Evolutionary conservation across 2,329 filamentous ascomycete species (phyloP).

Genomic region (Sporothrix mexicana): DNA sequence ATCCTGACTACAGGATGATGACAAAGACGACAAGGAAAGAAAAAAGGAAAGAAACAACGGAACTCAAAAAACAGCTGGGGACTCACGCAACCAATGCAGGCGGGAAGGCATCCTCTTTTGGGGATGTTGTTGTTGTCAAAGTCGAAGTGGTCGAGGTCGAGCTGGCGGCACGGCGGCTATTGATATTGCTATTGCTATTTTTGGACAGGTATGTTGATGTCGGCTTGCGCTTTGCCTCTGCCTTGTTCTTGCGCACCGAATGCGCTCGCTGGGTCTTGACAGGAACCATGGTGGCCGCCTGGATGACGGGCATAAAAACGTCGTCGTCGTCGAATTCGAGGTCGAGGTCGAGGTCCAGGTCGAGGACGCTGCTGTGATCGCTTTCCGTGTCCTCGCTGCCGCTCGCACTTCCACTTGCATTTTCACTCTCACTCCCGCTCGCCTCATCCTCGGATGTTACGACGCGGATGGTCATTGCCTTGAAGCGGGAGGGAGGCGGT

Average conservation of each 20-base stretch:
- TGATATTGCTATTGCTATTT: too few species aligned
- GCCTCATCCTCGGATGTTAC: conserved; percentile 20
- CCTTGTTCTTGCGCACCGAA: not conserved
- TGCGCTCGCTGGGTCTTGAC: conserved; percentile 12
- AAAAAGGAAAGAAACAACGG: not conserved
- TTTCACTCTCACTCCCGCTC: not conserved
- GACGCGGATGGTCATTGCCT: conserved; percentile 19
- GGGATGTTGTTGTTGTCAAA: not conserved
- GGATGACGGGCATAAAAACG: conserved; percentile 21
- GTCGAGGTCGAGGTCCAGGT: not conserved
- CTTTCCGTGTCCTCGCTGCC: not conserved
- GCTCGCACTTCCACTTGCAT: not conserved
- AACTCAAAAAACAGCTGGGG: not conserved
- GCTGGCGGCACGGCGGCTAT: not conserved
- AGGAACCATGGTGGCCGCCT: not conserved
- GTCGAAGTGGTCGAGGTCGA: not conserved
- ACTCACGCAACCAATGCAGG: conserved; percentile 26
- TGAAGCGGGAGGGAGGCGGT: not conserved
- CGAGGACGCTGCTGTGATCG: not conserved
- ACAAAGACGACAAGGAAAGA: not conserved
- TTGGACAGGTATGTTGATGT: too few species aligned
- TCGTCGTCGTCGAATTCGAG: conserved; percentile 8
- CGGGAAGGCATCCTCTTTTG: conserved; percentile 3
- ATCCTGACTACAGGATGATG: not conserved
- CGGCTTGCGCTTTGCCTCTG: not conserved